These are phyloP conservation scores for Hydnum rufescens DNA, from an alignment of 768 basidiomycete species.

Conservation along the genomic window DNA sequence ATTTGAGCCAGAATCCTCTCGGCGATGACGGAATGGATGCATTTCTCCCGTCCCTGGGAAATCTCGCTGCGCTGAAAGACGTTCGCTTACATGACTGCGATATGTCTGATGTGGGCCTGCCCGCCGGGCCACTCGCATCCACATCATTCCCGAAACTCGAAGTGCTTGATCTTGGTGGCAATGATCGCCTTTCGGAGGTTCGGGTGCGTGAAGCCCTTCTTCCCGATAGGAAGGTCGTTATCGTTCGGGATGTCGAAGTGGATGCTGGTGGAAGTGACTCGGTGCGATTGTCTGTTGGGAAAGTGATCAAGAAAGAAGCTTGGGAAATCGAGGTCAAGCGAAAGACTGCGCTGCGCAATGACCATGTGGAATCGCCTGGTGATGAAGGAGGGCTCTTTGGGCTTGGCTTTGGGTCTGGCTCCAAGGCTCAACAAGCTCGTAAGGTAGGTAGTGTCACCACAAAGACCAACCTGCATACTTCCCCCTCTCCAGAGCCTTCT, in stretches of 20 bases:
- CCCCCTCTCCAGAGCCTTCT: neutral
- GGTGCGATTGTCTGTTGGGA: constrained; percentile 27
- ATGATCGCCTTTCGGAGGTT: constrained; percentile 30
- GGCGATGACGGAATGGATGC: constrained; percentile 14
- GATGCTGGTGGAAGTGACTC: constrained; percentile 1
- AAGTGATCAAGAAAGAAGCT: constrained; percentile 45
- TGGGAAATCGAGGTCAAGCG: constrained; percentile 67
- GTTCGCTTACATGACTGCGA: constrained; percentile 18
- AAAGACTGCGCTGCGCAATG: constrained; percentile 9
- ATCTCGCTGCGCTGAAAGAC: constrained; percentile 34
- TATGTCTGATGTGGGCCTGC: neutral
- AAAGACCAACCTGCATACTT: neutral
- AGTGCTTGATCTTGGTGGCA: constrained; percentile 47
- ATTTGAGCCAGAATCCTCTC: constrained; percentile 51
- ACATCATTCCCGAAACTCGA: constrained; percentile 31
- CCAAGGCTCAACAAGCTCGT: neutral
- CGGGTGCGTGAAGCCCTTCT: constrained; percentile 28
- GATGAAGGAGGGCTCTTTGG: neutral
- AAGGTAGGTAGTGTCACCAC: neutral
- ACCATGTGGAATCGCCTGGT: neutral
- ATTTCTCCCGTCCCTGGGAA: constrained; percentile 28
- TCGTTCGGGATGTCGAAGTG: constrained; percentile 27
- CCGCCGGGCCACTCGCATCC: neutral
- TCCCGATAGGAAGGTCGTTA: constrained; percentile 21
- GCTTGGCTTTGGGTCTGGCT: neutral